Conservation (phyloP, 2,329 filamentous ascomycete genomes). For the Penicillium sp. region DNA sequence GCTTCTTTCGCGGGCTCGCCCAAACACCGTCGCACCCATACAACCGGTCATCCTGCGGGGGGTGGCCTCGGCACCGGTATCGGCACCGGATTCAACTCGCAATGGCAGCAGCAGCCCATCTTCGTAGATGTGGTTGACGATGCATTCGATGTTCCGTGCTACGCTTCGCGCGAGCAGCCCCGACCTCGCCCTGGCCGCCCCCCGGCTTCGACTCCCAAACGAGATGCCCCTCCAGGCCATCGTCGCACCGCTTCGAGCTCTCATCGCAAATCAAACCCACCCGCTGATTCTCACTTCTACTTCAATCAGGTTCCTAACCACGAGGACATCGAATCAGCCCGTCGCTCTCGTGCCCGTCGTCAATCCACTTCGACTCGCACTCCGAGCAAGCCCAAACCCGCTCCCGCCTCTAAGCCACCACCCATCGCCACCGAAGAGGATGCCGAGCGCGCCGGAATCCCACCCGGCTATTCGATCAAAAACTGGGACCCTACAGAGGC, state of each 20-base stretch:
- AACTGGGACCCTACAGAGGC: conserved; percentile 96
- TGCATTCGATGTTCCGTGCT: conserved; percentile 47
- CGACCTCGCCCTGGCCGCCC: conserved; percentile 29
- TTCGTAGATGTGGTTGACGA: conserved; percentile 55
- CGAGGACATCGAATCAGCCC: conserved; percentile 51
- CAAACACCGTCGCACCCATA: conserved; percentile 46
- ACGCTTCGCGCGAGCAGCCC: conserved; percentile 44
- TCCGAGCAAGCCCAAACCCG: conserved; percentile 41
- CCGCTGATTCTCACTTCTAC: conserved; percentile 51
- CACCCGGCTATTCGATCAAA: conserved; percentile 87
- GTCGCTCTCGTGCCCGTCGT: conserved; percentile 50
- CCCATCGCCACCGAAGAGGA: conserved; percentile 62
- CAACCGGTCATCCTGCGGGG: conserved; percentile 37
- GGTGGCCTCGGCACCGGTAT: conserved; percentile 27
- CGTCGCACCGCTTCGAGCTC: conserved; percentile 31
- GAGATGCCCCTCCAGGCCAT: conserved; percentile 21
- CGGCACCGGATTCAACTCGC: conserved; percentile 27
- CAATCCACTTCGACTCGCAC: conserved; percentile 51
- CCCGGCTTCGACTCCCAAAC: conserved; percentile 21
- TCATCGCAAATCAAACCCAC: conserved; percentile 41
- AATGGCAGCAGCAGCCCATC: conserved; percentile 50
- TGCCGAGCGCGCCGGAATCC: conserved; percentile 63
- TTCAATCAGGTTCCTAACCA: conserved; percentile 52
- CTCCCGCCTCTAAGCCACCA: conserved; percentile 35
- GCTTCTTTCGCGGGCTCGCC: conserved; percentile 47